Evolutionary conservation across 345 rosid species (phyloP).

Genomic region (Ricinus communis): DNA sequence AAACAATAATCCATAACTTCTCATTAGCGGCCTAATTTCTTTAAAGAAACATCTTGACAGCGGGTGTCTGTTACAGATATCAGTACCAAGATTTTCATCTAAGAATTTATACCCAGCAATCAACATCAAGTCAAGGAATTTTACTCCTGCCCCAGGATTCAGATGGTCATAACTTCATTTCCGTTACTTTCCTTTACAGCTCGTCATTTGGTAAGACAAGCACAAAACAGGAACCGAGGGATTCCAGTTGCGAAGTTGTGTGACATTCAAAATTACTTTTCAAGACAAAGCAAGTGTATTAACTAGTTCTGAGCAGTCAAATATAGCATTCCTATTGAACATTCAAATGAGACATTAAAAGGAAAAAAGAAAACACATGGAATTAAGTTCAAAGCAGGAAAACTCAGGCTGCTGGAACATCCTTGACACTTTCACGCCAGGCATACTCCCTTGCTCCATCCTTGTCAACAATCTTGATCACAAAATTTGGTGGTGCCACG

Average conservation of each 20-base stretch:
- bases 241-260: too few relatives aligned
- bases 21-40: too few relatives aligned
- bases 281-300: neutral
- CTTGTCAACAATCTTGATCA: constrained; percentile 92
- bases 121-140: neutral
- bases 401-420: constrained; percentile 17
- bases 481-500: constrained; percentile 92
- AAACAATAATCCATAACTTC: too few relatives aligned
- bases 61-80: too few relatives aligned
- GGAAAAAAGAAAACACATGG: neutral
- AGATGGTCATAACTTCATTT: too few relatives aligned
- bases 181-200: too few relatives aligned
- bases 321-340: neutral
- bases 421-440: constrained; percentile 81
- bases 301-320: constrained; percentile 1
- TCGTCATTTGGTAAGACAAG: too few relatives aligned
- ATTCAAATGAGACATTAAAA: neutral
- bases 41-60: too few relatives aligned
- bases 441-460: constrained; percentile 83
- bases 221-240: too few relatives aligned
- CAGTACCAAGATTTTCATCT: too few relatives aligned
- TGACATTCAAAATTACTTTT: neutral
- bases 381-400: neutral
- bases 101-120: neutral
- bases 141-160: too few relatives aligned